A percentile compares a stretch with the other conserved stretches of the same genome.
Evolutionary conservation across 2,329 filamentous ascomycete genomes (phyloP).

Genomic region (Xylariaceae sp.): DNA sequence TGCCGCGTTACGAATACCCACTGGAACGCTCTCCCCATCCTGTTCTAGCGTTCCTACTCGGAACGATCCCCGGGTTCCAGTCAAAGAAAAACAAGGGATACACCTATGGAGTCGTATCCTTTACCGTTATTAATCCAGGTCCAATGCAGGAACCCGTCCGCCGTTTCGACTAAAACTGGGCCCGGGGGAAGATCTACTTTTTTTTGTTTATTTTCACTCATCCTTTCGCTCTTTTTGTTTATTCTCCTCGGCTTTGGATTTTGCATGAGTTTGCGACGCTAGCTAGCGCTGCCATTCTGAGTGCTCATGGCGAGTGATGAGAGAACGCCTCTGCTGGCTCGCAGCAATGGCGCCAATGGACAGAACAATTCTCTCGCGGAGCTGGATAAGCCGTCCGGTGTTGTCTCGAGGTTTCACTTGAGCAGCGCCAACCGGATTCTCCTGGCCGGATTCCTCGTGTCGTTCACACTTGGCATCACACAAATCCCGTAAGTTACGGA

Average conservation of each 20-base stretch:
- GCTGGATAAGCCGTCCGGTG: background rate
- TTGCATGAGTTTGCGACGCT: background rate
- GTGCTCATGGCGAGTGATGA: conserved; percentile 23
- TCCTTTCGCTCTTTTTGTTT: background rate
- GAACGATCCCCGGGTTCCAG: no score
- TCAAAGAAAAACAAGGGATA: no score
- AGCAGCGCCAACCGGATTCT: conserved; percentile 30
- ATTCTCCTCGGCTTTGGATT: background rate
- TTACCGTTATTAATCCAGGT: no score
- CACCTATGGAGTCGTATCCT: no score
- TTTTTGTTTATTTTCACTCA: no score
- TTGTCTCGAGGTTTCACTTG: conserved; percentile 18
- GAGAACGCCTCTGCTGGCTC: conserved; percentile 18
- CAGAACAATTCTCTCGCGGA: conserved; percentile 2
- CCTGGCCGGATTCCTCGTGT: conserved; percentile 31
- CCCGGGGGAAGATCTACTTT: no score
- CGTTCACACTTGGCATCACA: conserved; percentile 31
- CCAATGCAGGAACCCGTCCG: no score
- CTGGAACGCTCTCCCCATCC: no score
- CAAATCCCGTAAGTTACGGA: conserved; percentile 29
- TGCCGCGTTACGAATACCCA: no score
- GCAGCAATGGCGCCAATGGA: conserved; percentile 3
- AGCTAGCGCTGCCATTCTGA: background rate
- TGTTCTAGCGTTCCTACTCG: no score
- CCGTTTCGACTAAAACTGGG: no score